Evolutionary conservation across 352 stramenopile species (phyloP), one percentile per base, ranked within the genome.

Genomic region (Pythium phragmitis): DNA sequence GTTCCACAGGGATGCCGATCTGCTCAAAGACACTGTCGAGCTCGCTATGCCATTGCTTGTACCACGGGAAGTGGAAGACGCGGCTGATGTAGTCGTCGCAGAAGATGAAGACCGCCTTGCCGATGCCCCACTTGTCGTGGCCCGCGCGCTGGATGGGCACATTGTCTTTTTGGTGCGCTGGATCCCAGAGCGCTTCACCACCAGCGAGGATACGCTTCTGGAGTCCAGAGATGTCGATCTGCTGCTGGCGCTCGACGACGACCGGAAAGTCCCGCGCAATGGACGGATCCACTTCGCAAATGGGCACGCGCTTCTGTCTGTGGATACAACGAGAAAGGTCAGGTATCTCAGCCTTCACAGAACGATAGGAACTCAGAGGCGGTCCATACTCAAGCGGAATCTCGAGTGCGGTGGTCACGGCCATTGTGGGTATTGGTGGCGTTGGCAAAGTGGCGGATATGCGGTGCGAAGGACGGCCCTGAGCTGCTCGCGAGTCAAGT

Each of bases 91-190:
- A 99, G 79, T 99, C 97, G 81, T 99, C 97, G 67, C 92, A 98
- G 80, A 99, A 99, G 47, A 99, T 81, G 59, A 99, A 96, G 12
- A 98, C 91, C 63, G 99, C 96, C 73, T 99, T 99, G 72, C 92
- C 89, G 63, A 99, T 99, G 56, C 97, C 97, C 96, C 97, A 99
- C 43, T 77, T 84, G 82, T 99, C 97, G 76, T 99, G 97, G 26
- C 91, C 96, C 14, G 97, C 91, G 51, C 97, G 88, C 28, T 85
- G 89, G 21, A 99, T 88, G 7, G 79, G 77, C 36, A 99, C 96
- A 59, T 98, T 98, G 65, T 88, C 75, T 50, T 69, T 86, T 63
- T 94, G 86, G 46, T 79, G 74, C 30, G 55, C 62, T 6, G 85
- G 83, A 58, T 91, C 75, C 88, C 87, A 96, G 17, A 96, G 72